Conservation (phyloP, 345 rosid genomes). For the Stellera chamaejasme region DNA sequence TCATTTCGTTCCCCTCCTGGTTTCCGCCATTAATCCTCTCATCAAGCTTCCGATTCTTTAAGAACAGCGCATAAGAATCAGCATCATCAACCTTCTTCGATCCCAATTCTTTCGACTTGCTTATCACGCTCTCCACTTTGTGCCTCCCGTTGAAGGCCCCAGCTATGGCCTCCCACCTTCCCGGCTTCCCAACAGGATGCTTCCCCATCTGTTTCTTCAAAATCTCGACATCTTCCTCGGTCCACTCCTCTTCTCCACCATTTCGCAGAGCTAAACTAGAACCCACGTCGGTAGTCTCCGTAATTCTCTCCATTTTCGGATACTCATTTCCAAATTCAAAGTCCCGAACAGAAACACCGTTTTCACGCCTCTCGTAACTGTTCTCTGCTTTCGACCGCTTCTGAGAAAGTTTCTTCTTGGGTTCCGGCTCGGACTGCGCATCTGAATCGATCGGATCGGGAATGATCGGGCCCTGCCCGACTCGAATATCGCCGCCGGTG, state of each 20-base stretch:
- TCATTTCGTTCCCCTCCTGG: constrained; percentile 10
- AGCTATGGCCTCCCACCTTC: constrained; percentile 78
- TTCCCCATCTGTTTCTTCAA: constrained; percentile 75
- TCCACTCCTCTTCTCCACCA: constrained; percentile 58
- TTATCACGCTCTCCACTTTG: constrained; percentile 66
- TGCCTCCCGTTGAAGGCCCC: constrained; percentile 64
- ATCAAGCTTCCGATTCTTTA: constrained; percentile 77
- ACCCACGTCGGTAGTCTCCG: constrained; percentile 12
- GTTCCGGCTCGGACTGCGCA: constrained; percentile 33
- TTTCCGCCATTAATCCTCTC: constrained; percentile 23
- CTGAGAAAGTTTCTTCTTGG: constrained; percentile 33
- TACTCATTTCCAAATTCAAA: constrained; percentile 7
- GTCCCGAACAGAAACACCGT: background rate
- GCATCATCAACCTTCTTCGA: constrained; percentile 52
- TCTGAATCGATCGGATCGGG: constrained; percentile 33
- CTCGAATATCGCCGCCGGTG: constrained; percentile 75
- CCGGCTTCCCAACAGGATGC: constrained; percentile 79
- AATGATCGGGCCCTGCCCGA: constrained; percentile 67
- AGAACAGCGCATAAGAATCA: constrained; percentile 65
- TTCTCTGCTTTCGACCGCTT: constrained; percentile 41
- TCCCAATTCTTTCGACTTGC: constrained; percentile 69
- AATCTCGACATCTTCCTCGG: constrained; percentile 53
- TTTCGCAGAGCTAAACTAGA: constrained; percentile 22
- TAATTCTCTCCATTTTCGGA: background rate
- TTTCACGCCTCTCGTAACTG: constrained; percentile 19